Evolutionary conservation across 2,329 filamentous ascomycete species (phyloP).

Genomic region (Metarhizium guizhouense): DNA sequence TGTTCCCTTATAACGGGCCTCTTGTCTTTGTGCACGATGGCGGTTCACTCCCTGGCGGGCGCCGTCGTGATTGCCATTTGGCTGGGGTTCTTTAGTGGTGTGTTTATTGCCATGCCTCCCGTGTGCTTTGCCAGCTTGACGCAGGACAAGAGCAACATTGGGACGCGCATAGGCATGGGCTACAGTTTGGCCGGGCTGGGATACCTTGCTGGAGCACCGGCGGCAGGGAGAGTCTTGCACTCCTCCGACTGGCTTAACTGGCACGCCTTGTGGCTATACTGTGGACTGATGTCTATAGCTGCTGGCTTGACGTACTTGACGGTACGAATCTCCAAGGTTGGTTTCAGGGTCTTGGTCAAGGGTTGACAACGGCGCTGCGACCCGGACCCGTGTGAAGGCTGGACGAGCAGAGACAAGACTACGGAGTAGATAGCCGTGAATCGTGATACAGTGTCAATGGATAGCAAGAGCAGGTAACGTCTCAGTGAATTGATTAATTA

Average conservation of each 20-base stretch:
- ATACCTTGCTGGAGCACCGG: background rate
- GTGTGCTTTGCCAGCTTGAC: background rate
- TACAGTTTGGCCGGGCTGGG: background rate
- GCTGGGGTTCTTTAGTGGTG: slow-evolving; percentile 33
- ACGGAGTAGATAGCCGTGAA: too few relatives aligned
- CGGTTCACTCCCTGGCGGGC: slow-evolving; percentile 20
- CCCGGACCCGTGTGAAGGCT: too few relatives aligned
- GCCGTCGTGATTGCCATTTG: slow-evolving; percentile 26
- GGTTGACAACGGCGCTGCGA: background rate
- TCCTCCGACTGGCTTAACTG: background rate
- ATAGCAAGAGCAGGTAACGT: too few relatives aligned
- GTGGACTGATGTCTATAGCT: background rate
- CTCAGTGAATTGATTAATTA: too few relatives aligned
- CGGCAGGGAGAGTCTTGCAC: background rate
- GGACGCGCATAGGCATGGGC: background rate
- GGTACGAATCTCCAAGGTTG: background rate
- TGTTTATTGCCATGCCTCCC: slow-evolving; percentile 21
- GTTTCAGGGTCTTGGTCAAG: background rate
- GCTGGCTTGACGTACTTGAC: background rate
- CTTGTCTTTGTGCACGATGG: slow-evolving; percentile 26
- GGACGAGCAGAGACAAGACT: too few relatives aligned
- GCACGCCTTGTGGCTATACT: background rate
- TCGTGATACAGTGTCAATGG: too few relatives aligned
- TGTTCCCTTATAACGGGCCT: slow-evolving; percentile 20
- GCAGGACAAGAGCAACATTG: background rate